These are phyloP conservation scores for Xanthoconium stramineum DNA, from an alignment of 768 basidiomycete species.

Conservation along the genomic window DNA sequence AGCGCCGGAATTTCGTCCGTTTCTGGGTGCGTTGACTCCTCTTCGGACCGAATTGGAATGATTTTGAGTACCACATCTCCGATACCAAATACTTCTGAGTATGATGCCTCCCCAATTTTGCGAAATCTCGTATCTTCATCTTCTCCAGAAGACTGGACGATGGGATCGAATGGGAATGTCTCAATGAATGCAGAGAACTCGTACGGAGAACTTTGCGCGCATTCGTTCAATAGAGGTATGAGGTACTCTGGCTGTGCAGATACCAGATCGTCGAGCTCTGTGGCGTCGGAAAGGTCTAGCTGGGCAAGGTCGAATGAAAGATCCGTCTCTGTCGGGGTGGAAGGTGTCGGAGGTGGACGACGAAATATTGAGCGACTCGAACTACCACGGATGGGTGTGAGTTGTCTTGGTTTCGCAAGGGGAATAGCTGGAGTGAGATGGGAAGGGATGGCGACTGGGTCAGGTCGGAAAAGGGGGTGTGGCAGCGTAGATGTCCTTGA, in stretches of 20 bases:
- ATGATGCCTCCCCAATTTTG: slow-evolving; percentile 96
- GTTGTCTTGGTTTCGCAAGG: slow-evolving; percentile 48
- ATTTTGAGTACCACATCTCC: slow-evolving; percentile 89
- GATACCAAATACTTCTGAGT: slow-evolving; percentile 93
- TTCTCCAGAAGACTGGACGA: slow-evolving; percentile 41
- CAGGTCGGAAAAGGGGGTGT: not conserved
- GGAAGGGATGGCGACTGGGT: not conserved
- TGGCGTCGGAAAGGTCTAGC: slow-evolving; percentile 47
- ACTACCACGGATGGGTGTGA: slow-evolving; percentile 63
- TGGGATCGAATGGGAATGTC: slow-evolving; percentile 71
- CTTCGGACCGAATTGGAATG: slow-evolving; percentile 68
- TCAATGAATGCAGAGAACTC: slow-evolving; percentile 84
- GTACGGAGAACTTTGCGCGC: slow-evolving; percentile 62
- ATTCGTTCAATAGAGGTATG: slow-evolving; percentile 64
- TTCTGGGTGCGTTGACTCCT: slow-evolving; percentile 20
- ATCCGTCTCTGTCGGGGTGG: slow-evolving; percentile 52
- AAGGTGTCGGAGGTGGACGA: slow-evolving; percentile 50
- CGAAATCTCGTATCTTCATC: slow-evolving; percentile 45
- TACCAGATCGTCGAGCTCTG: slow-evolving; percentile 44
- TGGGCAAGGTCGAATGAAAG: slow-evolving; percentile 32
- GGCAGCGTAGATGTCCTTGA: not conserved
- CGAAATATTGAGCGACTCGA: slow-evolving; percentile 34
- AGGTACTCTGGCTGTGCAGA: slow-evolving; percentile 53
- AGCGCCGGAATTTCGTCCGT: slow-evolving; percentile 59
- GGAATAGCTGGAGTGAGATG: slow-evolving; percentile 8